Evolutionary conservation across 495 filamentous ascomycete species (phyloP), one percentile per base, ranked within the genome.

Genomic region (Podospora anserina): DNA sequence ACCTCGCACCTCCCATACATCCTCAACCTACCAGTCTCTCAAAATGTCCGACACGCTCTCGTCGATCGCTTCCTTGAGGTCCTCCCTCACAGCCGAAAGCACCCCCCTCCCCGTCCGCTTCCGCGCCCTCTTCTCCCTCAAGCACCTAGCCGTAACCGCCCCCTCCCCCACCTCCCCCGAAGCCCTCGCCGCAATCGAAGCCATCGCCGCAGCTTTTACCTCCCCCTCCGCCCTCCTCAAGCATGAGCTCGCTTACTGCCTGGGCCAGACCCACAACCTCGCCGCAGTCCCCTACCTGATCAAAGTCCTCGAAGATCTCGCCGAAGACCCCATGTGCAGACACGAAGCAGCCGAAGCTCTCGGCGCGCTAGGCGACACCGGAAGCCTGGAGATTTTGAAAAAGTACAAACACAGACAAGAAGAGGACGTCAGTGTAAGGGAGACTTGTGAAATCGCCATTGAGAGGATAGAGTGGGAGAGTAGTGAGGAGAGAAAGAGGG

Each of bases 281-380:
- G 88, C 90, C 23, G 89, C 94, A 5, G 85, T 92, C 3, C 84
- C 92, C 1, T 88, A 87, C 75, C 83, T 99, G 61, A 87, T 89
- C 64, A 77, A 84, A 18, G 90, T 96, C n/a, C 82, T 99, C 66
- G 85, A 90, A 72, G 88, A 98, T 75, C 77, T 85, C 61, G 70
- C 85, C 23, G 92, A 98, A 79, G 94, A 97, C 83, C 78, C 89
- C 56, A 99, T 99, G 93, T 96, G 92, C 76, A 86, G 95, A 72
- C 95, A 99, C 72, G 95, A 99, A 81, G 94, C 95, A 5, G 95
- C 93, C 2, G 95, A 99, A 84, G 95, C 94, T 20, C 83, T 99
- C 26, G 95, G 93, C 4, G 96, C 95, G 27, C 82, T 99, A 62
- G 92, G 91, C 1, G 88, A 96, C 66, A 77, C 78, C 13, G 83